Evolutionary conservation across 768 basidiomycete genomes (phyloP).

Genomic region (Kwoniella dendrophila): DNA sequence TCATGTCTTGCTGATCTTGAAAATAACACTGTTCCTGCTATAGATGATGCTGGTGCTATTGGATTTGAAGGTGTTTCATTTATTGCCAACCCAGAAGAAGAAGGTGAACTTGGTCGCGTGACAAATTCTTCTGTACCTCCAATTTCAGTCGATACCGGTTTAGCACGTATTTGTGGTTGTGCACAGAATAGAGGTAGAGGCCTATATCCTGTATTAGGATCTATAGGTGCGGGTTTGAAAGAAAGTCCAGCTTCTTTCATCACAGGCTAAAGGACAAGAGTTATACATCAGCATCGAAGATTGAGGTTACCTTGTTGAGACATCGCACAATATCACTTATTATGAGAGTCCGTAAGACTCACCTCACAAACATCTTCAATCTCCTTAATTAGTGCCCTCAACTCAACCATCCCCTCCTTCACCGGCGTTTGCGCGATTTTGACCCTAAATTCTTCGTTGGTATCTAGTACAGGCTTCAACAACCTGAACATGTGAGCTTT

Average conservation of each 20-base stretch:
- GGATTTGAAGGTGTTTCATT: conserved; percentile 4
- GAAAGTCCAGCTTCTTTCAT: conserved; percentile 27
- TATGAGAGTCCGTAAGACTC: conserved; percentile 38
- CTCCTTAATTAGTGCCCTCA: conserved; percentile 64
- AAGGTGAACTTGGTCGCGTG: conserved; percentile 18
- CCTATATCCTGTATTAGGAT: conserved; percentile 62
- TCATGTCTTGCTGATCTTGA: conserved; percentile 9
- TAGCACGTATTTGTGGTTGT: conserved; percentile 69
- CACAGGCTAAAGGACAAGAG: conserved; percentile 13
- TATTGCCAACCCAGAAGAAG: too few species aligned
- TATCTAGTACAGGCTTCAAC: conserved; percentile 71
- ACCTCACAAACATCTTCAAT: conserved; percentile 67
- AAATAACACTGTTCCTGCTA: conserved; percentile 13
- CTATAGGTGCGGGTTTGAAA: conserved; percentile 61
- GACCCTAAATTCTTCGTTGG: conserved; percentile 72
- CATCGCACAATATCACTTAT: not conserved
- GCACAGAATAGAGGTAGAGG: conserved; percentile 70
- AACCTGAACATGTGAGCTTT: conserved; percentile 94
- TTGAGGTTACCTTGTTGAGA: not conserved
- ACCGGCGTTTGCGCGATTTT: conserved; percentile 59
- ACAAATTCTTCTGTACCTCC: conserved; percentile 29
- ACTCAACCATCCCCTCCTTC: conserved; percentile 57
- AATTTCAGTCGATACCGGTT: conserved; percentile 32
- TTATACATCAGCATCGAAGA: not conserved
- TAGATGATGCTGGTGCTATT: conserved; percentile 12